Conservation (phyloP, 345 rosid genomes). For the Gossypium rotundifolium region DNA sequence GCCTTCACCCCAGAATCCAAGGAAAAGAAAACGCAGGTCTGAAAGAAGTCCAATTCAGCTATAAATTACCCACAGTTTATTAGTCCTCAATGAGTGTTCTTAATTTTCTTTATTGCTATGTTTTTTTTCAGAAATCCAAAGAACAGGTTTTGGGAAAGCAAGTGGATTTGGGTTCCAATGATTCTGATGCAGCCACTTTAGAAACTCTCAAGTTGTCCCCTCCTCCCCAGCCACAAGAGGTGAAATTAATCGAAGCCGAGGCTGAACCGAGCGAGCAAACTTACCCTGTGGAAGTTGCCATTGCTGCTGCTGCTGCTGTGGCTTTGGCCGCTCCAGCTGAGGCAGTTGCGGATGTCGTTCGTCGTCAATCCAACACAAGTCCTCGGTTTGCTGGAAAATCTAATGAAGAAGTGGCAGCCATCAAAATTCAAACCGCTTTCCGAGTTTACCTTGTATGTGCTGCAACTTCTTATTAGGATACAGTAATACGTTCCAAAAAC, state of each 20-base stretch:
- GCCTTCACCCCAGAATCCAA: conserved; percentile 76
- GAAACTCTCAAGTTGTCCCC: conserved; percentile 26
- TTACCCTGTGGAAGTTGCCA: conserved; percentile 26
- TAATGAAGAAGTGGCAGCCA: conserved; percentile 71
- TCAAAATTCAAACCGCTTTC: conserved; percentile 81
- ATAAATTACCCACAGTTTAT: too few relatives aligned
- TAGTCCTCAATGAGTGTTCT: background rate
- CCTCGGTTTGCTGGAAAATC: conserved; percentile 55
- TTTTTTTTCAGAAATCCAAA: conserved; percentile 32
- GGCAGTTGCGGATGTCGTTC: conserved; percentile 38
- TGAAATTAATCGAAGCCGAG: conserved; percentile 38
- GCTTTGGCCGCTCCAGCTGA: conserved; percentile 22
- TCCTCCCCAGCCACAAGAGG: conserved; percentile 46
- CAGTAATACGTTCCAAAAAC: background rate
- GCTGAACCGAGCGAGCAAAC: conserved; percentile 33
- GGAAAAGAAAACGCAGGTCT: conserved; percentile 48
- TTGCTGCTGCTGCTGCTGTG: background rate
- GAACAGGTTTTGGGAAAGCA: conserved; percentile 45
- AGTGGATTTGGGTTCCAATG: conserved; percentile 23
- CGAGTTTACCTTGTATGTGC: conserved; percentile 70
- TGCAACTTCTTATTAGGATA: background rate
- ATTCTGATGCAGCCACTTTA: conserved; percentile 26
- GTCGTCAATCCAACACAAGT: conserved; percentile 13
- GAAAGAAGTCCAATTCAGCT: background rate
- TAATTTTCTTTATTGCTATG: background rate